These are phyloP conservation scores for Peronosclerospora sorghi DNA, from an alignment of 352 stramenopile genomes.

Conservation along the genomic window DNA sequence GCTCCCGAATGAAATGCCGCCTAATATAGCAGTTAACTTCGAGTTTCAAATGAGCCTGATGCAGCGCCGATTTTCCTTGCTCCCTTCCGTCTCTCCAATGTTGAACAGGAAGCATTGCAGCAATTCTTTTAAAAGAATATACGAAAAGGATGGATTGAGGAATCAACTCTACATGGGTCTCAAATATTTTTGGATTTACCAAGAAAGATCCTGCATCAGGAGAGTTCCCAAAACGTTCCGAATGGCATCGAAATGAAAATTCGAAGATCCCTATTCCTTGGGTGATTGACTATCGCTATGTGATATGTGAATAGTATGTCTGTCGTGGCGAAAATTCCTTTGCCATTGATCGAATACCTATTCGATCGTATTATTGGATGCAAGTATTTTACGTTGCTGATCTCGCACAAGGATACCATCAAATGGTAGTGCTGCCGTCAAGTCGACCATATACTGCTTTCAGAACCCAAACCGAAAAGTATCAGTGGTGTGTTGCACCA, in stretches of 20 bases:
- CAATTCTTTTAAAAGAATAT: slow-evolving; percentile 9
- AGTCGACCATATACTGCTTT: slow-evolving; percentile 22
- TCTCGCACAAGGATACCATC: slow-evolving; percentile 16
- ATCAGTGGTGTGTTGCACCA: slow-evolving; percentile 31
- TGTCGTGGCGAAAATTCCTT: no score
- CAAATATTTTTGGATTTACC: slow-evolving; percentile 10
- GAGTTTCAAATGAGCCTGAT: slow-evolving; percentile 14
- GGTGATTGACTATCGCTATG: no score
- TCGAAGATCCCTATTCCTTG: no score
- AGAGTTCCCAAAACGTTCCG: no score
- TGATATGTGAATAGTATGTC: no score
- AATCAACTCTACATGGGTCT: slow-evolving; percentile 8
- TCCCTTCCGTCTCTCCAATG: slow-evolving; percentile 8
- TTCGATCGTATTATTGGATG: slow-evolving; percentile 9
- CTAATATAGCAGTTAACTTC: slow-evolving; percentile 5
- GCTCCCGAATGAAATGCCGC: slow-evolving; percentile 7
- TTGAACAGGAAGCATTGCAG: slow-evolving; percentile 4
- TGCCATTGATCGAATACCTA: slow-evolving; percentile 6
- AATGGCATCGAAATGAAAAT: not conserved
- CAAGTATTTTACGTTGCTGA: slow-evolving; percentile 16
- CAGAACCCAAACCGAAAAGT: slow-evolving; percentile 19
- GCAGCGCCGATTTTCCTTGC: slow-evolving; percentile 1
- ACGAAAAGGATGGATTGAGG: slow-evolving; percentile 13
- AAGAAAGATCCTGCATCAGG: slow-evolving; percentile 3
- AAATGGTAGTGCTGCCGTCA: slow-evolving; percentile 9